phyloP scores from a whole-genome alignment of 768 basidiomycete species.

The Chlorophyllum brunneum region DNA sequence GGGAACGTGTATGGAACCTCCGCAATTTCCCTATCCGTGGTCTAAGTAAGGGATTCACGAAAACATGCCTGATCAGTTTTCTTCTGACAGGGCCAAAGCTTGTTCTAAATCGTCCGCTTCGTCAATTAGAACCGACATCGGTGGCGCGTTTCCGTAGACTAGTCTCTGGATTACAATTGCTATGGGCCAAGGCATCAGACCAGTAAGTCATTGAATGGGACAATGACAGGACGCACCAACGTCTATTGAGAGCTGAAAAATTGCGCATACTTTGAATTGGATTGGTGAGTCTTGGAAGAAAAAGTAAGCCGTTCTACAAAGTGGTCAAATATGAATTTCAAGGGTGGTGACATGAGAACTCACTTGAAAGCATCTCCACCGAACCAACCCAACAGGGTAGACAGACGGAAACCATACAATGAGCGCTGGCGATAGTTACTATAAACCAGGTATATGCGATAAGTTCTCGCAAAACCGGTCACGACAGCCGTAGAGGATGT shows the following conservation, averaged over 20 bases:
- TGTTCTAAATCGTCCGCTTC: conserved; percentile 75
- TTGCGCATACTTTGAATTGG: conserved; percentile 79
- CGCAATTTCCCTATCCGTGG: too few species aligned
- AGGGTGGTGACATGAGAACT: conserved; percentile 17
- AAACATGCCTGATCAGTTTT: conserved; percentile 24
- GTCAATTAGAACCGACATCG: conserved; percentile 42
- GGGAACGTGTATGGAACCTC: too few species aligned
- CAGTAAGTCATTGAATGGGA: neutral
- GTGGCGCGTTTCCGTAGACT: conserved; percentile 69
- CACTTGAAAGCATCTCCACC: conserved; percentile 87
- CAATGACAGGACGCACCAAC: conserved; percentile 44
- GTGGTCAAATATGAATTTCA: neutral
- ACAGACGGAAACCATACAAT: conserved; percentile 79
- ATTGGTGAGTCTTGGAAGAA: conserved; percentile 68
- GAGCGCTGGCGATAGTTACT: conserved; percentile 81
- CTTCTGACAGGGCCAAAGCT: conserved; percentile 63
- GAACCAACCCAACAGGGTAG: conserved; percentile 79
- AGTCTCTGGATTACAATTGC: conserved; percentile 73
- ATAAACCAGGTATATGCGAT: conserved; percentile 3
- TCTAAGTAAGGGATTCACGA: too few species aligned
- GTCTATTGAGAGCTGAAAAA: conserved; percentile 82
- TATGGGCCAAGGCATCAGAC: conserved; percentile 26
- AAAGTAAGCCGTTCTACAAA: conserved; percentile 69
- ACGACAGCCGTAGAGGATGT: neutral
- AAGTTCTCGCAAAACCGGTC: conserved; percentile 1